These are phyloP conservation scores for Mycena leptocephala DNA, from an alignment of 768 basidiomycete species.

Conservation along the genomic window DNA sequence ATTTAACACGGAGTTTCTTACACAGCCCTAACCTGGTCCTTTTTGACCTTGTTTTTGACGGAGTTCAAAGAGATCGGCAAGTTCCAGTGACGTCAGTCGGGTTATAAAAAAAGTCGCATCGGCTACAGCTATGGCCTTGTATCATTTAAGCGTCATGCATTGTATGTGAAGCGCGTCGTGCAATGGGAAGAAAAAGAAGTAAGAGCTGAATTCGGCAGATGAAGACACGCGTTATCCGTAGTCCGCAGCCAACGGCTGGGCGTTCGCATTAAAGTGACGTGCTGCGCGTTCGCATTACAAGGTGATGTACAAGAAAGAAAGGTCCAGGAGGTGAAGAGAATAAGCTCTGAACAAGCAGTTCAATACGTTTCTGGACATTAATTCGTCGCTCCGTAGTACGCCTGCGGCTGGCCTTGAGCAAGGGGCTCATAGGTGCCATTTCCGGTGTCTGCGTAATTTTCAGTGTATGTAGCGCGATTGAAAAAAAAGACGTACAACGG, in stretches of 20 bases:
- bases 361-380: background rate
- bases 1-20: no score
- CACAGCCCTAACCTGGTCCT: no score
- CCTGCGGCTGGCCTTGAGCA: constrained; percentile 38
- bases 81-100: no score
- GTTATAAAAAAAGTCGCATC: no score
- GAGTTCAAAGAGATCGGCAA: no score
- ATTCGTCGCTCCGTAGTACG: constrained; percentile 39
- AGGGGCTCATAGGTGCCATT: constrained; percentile 48
- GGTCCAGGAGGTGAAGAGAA: background rate
- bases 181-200: background rate
- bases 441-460: constrained; percentile 41
- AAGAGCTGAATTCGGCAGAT: no score
- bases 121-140: no score
- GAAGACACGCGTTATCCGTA: no score
- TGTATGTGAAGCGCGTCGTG: no score
- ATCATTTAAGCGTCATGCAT: no score
- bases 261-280: background rate
- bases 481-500: constrained; percentile 70
- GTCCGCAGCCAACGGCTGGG: background rate
- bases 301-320: background rate
- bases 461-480: background rate
- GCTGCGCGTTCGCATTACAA: background rate
- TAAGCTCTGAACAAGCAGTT: background rate
- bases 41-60: no score